Evolutionary conservation across 176 grass and related monocot species (phyloP), one percentile per base, ranked within the genome.

Genomic region (Lolium rigidum): DNA sequence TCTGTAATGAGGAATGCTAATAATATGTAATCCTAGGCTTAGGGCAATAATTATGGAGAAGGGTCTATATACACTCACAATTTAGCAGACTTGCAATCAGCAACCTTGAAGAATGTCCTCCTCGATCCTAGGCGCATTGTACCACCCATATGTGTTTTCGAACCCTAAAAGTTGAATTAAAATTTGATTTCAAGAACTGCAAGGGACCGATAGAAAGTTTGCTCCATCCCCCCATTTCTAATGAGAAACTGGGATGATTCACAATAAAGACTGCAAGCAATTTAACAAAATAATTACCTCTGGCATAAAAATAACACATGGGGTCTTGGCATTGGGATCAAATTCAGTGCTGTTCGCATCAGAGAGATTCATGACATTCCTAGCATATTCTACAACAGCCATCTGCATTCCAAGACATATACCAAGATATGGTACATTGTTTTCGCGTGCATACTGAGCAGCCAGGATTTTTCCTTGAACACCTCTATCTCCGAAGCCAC

Each of bases 401-500:
- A 95, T 92, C 85, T 95, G 93, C 93, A 95, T 93, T 80, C 93
- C 93, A 18, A 95, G 88, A 85, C 93, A 95, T 83, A 95, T 95
- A 49, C 93, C 91, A 82, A 95, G 86, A 87, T 91, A 95, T 43
- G 93, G 88, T 38, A 95, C 88, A 80, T 89, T 91, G 8, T 84
- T 91, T 93, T 93, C 84, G 63, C 93, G 93, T 51, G 93, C 93
- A 85, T 89, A 95, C 89, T 91, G 89, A 67, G 93, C 88, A 35
- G 93, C 93, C 52, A 95, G 74, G 77, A 95, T 91, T 90, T 95
- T 95, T 74, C 93, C 93, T 82, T 93, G 85, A 73, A 95, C 88
- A 21, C 93, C 93, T 93, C 93, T 93, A 58, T 93, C 90, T 77
- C 93, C 93, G 80, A 95, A 95, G 82, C 93, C 93, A 76, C 93